Evolutionary conservation across 176 grass and related monocot species (phyloP), one percentile per base, ranked within the genome.

Genomic region (Eleusine coracana): DNA sequence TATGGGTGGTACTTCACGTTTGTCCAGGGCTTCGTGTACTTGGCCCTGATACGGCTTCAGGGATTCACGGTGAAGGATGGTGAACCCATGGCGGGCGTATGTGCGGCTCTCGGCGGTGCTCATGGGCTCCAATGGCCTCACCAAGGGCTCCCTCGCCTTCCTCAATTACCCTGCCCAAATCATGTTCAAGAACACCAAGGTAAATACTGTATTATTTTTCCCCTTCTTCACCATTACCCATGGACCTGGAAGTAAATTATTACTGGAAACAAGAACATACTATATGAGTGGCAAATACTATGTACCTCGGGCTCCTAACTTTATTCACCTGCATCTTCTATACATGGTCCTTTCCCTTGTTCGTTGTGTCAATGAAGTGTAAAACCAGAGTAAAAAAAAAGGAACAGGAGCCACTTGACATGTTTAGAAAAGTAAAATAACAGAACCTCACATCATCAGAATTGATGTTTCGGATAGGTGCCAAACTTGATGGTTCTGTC

Each of bases 1-100:
- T 98, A 90, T 18, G 92, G 92, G 1, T 98, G 92, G 96, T 98
- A 98, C 88, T 98, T 98, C 90, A 98, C 96, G 13, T 98, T 98
- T 15, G 89, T 98, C 40, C 96, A 98, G 81, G 90, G 90, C 7
- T 93, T 95, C 41, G 96, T 95, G 46, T 95, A 98, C 82, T 38
- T 98, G 67, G 92, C 18, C 2, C 82, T 98, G 38, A 91, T 98
- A 58, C 81, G 74, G 3, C 79, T 98, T 42, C 96, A 98, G 50
- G 96, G 96, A 3, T 93, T 98, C 91, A 91, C 87, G 17, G 60
- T 45, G 37, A 90, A 93, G 85, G 75, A 98, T 98, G 92, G 96
- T 89, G 73, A 98, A 98, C 85, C 96, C 96, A 6, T 95, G 92
- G 96, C 80, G 85, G 49, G 91, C 84, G n/a, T 98, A 98, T 73